These are phyloP conservation scores for Dysphania ambrosioides DNA, from an alignment of 148 eudicot species.

Conservation along the genomic window DNA sequence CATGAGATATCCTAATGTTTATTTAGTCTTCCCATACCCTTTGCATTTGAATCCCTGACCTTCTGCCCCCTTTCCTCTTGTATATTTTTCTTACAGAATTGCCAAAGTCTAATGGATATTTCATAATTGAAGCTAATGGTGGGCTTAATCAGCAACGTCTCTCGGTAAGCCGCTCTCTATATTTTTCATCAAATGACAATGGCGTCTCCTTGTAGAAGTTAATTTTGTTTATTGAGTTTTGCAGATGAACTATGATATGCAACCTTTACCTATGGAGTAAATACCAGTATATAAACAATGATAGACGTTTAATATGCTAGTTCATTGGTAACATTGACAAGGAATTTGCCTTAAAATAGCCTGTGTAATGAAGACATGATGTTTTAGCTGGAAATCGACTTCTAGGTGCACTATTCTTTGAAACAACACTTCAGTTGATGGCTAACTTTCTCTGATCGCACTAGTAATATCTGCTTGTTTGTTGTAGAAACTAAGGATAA, in stretches of 20 bases:
- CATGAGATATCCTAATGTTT: not conserved
- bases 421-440: not conserved
- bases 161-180: conserved; percentile 55
- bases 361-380: not conserved
- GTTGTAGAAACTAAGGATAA: not conserved
- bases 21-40: not conserved
- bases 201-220: conserved; percentile 1
- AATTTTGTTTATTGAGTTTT: not conserved
- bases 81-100: conserved; percentile 36
- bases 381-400: not conserved
- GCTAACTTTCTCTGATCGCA: not conserved
- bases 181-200: not conserved
- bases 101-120: conserved; percentile 82
- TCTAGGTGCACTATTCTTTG: not conserved
- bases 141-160: conserved; percentile 94
- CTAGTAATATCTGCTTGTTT: not conserved
- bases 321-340: not conserved
- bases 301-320: not conserved
- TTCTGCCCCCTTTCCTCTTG: conserved; percentile 13
- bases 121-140: conserved; percentile 97
- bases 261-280: not conserved
- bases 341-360: not conserved
- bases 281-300: not conserved
- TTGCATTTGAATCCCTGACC: conserved; percentile 12
- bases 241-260: not conserved